Evolutionary conservation across 768 basidiomycete species (phyloP).

Genomic region (Russula dissimulans): DNA sequence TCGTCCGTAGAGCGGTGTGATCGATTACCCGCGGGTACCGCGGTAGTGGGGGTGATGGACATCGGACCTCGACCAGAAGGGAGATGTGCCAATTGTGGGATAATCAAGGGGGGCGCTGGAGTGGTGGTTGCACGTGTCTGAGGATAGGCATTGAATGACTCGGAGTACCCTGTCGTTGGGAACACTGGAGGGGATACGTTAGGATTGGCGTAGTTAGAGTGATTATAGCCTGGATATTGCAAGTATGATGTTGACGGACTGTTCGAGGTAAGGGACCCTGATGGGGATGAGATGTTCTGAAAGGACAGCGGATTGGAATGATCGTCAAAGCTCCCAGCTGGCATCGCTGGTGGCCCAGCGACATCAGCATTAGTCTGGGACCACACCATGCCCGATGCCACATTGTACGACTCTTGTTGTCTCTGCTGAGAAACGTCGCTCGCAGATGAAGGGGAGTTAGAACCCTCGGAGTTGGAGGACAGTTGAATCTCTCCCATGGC

Average conservation of each 20-base stretch:
- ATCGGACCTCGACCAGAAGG: conserved; percentile 23
- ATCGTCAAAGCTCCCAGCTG: conserved; percentile 11
- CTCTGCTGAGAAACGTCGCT: conserved; percentile 22
- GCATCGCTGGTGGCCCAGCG: conserved; percentile 7
- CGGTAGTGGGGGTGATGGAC: conserved; percentile 20
- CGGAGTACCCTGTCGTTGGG: conserved; percentile 14
- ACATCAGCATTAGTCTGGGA: conserved; percentile 15
- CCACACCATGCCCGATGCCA: conserved; percentile 21
- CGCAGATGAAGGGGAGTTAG: conserved; percentile 23
- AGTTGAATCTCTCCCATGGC: conserved; percentile 51
- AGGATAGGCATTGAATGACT: conserved; percentile 16
- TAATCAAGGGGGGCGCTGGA: conserved; percentile 9
- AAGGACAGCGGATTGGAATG: conserved; percentile 15
- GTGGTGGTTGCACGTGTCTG: conserved; percentile 11
- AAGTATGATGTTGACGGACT: conserved; percentile 18
- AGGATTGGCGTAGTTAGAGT: conserved; percentile 18
- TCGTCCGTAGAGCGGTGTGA: conserved; percentile 30
- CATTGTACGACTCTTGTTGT: conserved; percentile 21
- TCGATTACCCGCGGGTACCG: conserved; percentile 20
- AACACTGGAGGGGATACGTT: conserved; percentile 13
- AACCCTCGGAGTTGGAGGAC: conserved; percentile 28
- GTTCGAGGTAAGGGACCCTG: conserved; percentile 15
- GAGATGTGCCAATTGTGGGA: conserved; percentile 18
- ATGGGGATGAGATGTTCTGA: conserved; percentile 14
- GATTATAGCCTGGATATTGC: conserved; percentile 19